Conservation (phyloP, 306 rosid species). For the Biancaea sappan region DNA sequence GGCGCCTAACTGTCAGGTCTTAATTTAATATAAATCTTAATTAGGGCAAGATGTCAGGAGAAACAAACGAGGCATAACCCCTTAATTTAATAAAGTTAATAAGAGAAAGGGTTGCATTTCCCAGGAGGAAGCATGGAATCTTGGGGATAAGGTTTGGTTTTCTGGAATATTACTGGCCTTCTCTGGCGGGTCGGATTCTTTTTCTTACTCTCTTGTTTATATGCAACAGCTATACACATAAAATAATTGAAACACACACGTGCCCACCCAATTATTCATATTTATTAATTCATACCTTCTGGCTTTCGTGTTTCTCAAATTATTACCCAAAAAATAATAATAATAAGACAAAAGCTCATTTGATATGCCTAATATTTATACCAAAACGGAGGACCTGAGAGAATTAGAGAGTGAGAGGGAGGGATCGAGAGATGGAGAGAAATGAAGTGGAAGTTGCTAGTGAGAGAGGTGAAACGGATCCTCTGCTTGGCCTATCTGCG, state of each 20-base stretch:
- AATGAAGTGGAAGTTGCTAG: no score
- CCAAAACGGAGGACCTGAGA: no score
- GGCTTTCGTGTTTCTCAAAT: background rate
- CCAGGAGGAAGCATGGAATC: conserved; percentile 38
- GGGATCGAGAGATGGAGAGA: no score
- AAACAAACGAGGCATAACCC: conserved; percentile 26
- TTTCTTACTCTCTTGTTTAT: background rate
- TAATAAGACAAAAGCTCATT: no score
- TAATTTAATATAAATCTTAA: no score
- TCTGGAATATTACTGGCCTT: conserved; percentile 26
- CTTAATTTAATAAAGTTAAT: no score
- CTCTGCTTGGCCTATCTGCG: no score
- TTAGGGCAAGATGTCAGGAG: conserved; percentile 39
- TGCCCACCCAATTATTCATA: background rate
- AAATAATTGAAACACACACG: conserved; percentile 35
- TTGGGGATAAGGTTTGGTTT: conserved; percentile 37
- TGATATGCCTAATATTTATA: no score
- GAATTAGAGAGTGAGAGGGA: no score
- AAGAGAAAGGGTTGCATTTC: no score
- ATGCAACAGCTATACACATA: conserved; percentile 5
- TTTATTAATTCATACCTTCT: conserved; percentile 7
- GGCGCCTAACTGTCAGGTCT: conserved; percentile 37
- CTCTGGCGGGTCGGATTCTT: conserved; percentile 38
- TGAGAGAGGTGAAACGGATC: no score
- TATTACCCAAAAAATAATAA: no score